phyloP scores from a whole-genome alignment of 1,284 basidiomycete genomes.

The Chalciporus sp. region DNA sequence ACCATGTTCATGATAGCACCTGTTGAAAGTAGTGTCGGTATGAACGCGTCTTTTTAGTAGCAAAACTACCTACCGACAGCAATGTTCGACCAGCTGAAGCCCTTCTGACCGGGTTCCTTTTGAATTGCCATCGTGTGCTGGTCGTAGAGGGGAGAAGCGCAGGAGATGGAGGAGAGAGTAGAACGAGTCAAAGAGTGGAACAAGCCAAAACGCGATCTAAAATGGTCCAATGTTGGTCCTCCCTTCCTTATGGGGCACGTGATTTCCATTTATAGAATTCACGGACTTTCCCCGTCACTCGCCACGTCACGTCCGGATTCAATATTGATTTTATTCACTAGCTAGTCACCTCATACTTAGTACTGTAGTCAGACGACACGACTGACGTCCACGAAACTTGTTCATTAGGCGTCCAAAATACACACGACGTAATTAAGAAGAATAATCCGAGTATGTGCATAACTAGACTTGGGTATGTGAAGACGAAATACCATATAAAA shows the following conservation, averaged over 20 bases:
- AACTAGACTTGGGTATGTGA: constrained; percentile 30
- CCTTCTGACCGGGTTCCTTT: constrained; percentile 88
- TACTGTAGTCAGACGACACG: too few relatives aligned
- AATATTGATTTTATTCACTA: too few relatives aligned
- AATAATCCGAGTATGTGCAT: constrained; percentile 21
- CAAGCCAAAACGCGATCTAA: constrained; percentile 17
- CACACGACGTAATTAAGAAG: constrained; percentile 22
- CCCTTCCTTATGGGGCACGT: constrained; percentile 6
- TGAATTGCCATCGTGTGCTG: constrained; percentile 67
- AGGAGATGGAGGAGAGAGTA: constrained; percentile 10
- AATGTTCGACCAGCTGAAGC: constrained; percentile 98
- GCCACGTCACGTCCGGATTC: too few relatives aligned
- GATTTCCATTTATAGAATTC: neutral
- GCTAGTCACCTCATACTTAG: too few relatives aligned
- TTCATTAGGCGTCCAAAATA: constrained; percentile 25
- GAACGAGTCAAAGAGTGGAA: constrained; percentile 19
- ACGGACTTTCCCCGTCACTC: neutral
- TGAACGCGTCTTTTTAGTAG: constrained; percentile 6
- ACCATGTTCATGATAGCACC: constrained; percentile 98
- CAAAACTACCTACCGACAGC: constrained; percentile 76
- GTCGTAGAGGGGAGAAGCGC: constrained; percentile 23
- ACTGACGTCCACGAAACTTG: neutral
- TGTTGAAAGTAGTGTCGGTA: constrained; percentile 38
- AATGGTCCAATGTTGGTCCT: constrained; percentile 6
- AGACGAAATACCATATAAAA: constrained; percentile 23